These are phyloP conservation scores for Candida suzukii DNA, from an alignment of 805 yeast species.

Conservation along the genomic window DNA sequence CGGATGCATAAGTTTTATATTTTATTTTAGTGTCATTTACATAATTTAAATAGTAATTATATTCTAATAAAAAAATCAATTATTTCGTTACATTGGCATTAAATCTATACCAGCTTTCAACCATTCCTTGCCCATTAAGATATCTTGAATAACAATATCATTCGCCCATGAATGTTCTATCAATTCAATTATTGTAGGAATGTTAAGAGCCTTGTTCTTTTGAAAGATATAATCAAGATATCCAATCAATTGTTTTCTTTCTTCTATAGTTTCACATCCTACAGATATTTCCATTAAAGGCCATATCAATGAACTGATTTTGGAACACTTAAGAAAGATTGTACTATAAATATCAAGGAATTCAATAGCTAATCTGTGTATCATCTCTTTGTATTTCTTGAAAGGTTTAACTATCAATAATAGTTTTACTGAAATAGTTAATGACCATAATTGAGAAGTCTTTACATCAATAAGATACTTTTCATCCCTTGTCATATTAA, in stretches of 20 bases:
- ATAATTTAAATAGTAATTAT: no score
- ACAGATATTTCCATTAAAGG: conserved; percentile 41
- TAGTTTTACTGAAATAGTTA: conserved; percentile 25
- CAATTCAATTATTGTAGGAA: conserved; percentile 27
- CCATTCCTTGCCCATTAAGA: conserved; percentile 31
- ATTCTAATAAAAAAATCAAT: no score
- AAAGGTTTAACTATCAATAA: conserved; percentile 24
- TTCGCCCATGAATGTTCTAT: conserved; percentile 34
- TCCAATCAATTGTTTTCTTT: conserved; percentile 17
- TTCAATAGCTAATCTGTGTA: conserved; percentile 27
- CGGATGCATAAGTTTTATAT: not conserved
- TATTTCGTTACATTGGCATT: conserved; percentile 27
- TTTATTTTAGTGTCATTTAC: no score
- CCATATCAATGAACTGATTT: conserved; percentile 45
- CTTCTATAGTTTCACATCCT: conserved; percentile 25
- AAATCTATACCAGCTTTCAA: conserved; percentile 38
- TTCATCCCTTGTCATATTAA: conserved; percentile 3
- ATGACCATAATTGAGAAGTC: conserved; percentile 36
- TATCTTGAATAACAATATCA: conserved; percentile 28
- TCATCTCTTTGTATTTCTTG: conserved; percentile 13
- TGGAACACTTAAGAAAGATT: conserved; percentile 30
- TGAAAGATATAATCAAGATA: conserved; percentile 28
- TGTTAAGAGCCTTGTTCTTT: conserved; percentile 35
- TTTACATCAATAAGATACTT: conserved; percentile 24
- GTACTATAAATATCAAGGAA: conserved; percentile 34